These are phyloP conservation scores for Thielaviopsis punctulata DNA, from an alignment of 2,329 filamentous ascomycete species.

Conservation along the genomic window DNA sequence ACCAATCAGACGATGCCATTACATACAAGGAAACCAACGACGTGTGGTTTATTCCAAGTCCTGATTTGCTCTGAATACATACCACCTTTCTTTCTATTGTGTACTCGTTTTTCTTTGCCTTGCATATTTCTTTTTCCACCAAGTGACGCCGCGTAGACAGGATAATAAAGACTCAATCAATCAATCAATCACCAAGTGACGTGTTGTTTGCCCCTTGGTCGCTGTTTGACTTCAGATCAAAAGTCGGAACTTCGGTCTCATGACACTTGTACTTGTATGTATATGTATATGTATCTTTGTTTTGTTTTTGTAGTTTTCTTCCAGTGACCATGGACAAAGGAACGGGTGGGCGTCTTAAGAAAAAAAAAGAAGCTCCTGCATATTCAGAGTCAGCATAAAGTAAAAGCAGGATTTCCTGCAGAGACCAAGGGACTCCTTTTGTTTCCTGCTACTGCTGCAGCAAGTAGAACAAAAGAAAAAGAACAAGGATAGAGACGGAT, in stretches of 20 bases:
- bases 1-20: background rate
- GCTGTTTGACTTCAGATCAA: background rate
- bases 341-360: too few species aligned
- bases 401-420: background rate
- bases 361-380: background rate
- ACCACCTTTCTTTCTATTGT: background rate
- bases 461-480: background rate
- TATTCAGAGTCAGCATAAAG: too few species aligned
- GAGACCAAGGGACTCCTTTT: background rate
- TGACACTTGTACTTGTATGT: background rate
- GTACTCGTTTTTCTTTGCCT: background rate
- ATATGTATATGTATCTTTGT: background rate
- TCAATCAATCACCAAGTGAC: too few species aligned
- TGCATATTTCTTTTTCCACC: background rate
- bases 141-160: too few species aligned
- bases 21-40: background rate
- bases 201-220: background rate
- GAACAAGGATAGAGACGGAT: background rate
- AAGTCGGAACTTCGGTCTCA: background rate
- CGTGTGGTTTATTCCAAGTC: background rate
- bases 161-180: too few species aligned
- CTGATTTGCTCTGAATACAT: too few species aligned
- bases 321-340: background rate
- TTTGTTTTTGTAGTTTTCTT: background rate
- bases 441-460: background rate